Conservation (phyloP, 2,329 filamentous ascomycete genomes). For the Colletotrichum magnum region DNA sequence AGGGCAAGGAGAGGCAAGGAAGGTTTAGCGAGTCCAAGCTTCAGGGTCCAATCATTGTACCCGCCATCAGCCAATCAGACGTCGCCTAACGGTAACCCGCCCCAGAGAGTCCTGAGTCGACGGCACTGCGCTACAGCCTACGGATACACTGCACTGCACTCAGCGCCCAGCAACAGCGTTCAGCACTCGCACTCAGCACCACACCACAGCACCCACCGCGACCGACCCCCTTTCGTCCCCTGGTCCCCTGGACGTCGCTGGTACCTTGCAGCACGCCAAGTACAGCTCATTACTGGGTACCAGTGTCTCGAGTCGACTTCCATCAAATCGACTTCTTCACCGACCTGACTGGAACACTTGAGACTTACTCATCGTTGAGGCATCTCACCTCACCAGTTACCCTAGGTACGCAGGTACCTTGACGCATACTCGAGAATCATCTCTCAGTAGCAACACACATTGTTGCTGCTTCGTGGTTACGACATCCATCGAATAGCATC, state of each 20-base stretch:
- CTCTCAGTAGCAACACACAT: no score
- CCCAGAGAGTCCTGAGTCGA: slow-evolving; percentile 18
- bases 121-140: not conserved
- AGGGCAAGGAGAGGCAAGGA: no score
- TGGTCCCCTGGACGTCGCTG: not conserved
- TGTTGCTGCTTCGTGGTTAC: no score
- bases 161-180: no score
- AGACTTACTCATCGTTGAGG: not conserved
- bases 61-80: slow-evolving; percentile 22
- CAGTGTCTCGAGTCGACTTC: no score
- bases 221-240: slow-evolving; percentile 7
- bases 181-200: slow-evolving; percentile 1
- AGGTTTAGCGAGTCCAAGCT: slow-evolving; percentile 23
- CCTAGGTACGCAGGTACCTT: no score
- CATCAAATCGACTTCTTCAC: not conserved
- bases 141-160: no score
- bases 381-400: no score
- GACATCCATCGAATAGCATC: no score
- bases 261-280: slow-evolving; percentile 3
- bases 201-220: slow-evolving; percentile 16
- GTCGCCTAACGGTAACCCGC: not conserved
- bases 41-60: slow-evolving; percentile 33
- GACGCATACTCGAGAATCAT: no score
- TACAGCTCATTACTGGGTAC: not conserved
- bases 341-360: not conserved